These are phyloP conservation scores for Gyromitra esculenta DNA, from an alignment of 2,329 filamentous ascomycete genomes.

Conservation along the genomic window DNA sequence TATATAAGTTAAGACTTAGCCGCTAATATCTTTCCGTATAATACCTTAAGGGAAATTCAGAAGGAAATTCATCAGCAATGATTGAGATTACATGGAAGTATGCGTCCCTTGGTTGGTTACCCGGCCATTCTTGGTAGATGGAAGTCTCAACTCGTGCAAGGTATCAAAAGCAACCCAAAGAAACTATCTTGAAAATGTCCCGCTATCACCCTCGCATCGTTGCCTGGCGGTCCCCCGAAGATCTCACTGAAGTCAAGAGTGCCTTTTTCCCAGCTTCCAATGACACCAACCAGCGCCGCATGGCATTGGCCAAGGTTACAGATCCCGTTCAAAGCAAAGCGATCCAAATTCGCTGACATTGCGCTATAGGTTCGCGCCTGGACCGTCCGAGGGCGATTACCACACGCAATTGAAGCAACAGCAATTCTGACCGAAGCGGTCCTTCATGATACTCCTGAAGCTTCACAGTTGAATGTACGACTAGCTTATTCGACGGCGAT, in stretches of 20 bases:
- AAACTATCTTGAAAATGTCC: slow-evolving; percentile 18
- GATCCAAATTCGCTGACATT: slow-evolving; percentile 4
- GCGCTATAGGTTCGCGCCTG: slow-evolving; percentile 62
- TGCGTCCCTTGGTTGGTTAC: neutral
- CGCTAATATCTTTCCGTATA: too few relatives aligned
- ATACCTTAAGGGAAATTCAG: neutral
- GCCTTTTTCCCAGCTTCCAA: slow-evolving; percentile 48
- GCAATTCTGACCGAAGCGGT: slow-evolving; percentile 76
- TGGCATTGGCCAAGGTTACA: slow-evolving; percentile 44
- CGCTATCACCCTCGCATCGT: slow-evolving; percentile 46
- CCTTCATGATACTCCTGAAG: slow-evolving; percentile 68
- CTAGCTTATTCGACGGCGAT: slow-evolving; percentile 79
- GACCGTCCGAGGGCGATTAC: slow-evolving; percentile 78
- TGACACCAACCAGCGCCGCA: slow-evolving; percentile 33
- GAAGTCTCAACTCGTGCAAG: neutral
- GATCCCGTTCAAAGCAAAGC: neutral
- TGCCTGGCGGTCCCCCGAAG: slow-evolving; percentile 50
- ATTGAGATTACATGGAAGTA: neutral
- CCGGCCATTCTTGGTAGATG: slow-evolving; percentile 3
- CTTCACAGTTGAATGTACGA: slow-evolving; percentile 69
- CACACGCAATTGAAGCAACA: slow-evolving; percentile 81
- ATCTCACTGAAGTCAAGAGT: slow-evolving; percentile 48
- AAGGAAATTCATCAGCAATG: neutral
- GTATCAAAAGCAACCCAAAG: neutral
- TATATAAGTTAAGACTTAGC: too few relatives aligned